Percentiles rank a stretch among this genome's conserved stretches.
Conservation (phyloP, 306 rosid species). For the Alnus glutinosa region DNA sequence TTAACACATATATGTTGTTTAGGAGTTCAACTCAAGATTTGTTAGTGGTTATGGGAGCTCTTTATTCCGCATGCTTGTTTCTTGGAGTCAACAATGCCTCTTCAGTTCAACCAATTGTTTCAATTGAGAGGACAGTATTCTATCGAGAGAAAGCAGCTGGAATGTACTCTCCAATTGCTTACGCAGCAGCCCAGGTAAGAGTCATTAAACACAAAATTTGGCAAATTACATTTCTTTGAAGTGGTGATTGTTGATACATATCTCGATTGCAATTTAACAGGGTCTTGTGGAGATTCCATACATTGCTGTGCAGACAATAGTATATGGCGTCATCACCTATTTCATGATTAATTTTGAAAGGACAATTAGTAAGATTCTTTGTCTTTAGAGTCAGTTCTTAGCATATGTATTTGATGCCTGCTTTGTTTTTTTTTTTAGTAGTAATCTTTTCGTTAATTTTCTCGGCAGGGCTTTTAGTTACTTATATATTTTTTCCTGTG, state of each 20-base stretch:
- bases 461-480: background rate
- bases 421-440: background rate
- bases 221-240: conserved; percentile 1
- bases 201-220: background rate
- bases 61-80: conserved; percentile 72
- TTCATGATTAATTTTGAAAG: conserved; percentile 75
- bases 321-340: conserved; percentile 75
- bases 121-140: conserved; percentile 91
- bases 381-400: background rate
- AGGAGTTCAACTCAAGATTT: conserved; percentile 67
- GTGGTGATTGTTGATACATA: background rate
- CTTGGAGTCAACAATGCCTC: conserved; percentile 84
- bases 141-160: conserved; percentile 92
- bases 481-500: too few species aligned
- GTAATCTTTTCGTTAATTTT: background rate
- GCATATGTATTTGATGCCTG: background rate
- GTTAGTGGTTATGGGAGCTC: conserved; percentile 81
- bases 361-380: conserved; percentile 45
- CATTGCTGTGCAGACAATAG: conserved; percentile 62
- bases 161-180: conserved; percentile 85
- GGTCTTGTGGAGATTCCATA: conserved; percentile 94
- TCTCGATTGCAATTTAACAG: conserved; percentile 41
- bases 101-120: conserved; percentile 89
- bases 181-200: conserved; percentile 81
- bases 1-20: conserved; percentile 12